These are phyloP conservation scores for Fusarium illudens DNA, from an alignment of 2,329 filamentous ascomycete species.

Conservation along the genomic window DNA sequence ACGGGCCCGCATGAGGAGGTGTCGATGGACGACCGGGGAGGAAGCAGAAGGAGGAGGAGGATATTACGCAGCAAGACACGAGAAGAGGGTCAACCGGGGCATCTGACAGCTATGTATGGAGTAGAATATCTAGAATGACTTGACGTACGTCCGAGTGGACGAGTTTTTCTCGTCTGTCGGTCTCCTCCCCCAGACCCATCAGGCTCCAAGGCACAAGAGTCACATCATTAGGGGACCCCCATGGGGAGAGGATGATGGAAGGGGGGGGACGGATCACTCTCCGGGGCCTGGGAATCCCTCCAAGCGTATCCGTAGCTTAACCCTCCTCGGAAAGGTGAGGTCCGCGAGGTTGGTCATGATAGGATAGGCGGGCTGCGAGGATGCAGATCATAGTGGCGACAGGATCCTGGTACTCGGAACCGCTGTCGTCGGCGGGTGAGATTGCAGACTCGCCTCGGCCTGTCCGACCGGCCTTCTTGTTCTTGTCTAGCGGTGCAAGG, in stretches of 20 bases:
- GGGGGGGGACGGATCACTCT: background rate
- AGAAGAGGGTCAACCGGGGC: background rate
- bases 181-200: slow-evolving; percentile 8
- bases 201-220: slow-evolving; percentile 6
- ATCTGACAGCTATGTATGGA: background rate
- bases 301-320: background rate
- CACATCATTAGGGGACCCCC: slow-evolving; percentile 14
- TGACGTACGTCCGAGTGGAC: background rate
- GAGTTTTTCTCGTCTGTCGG: background rate
- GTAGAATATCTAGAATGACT: slow-evolving; percentile 2
- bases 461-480: background rate
- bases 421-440: background rate
- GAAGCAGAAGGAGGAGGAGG: background rate
- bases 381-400: slow-evolving; percentile 1
- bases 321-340: background rate
- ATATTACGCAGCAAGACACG: background rate
- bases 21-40: slow-evolving; percentile 1
- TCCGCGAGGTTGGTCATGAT: background rate
- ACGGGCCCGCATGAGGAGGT: slow-evolving; percentile 4
- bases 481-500: background rate
- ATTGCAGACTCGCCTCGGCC: background rate
- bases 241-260: slow-evolving; percentile 20
- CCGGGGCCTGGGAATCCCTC: slow-evolving; percentile 10
- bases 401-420: background rate
- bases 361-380: background rate